These are phyloP conservation scores for Trichoderma sp. DNA, from an alignment of 2,329 filamentous ascomycete genomes.

Conservation along the genomic window DNA sequence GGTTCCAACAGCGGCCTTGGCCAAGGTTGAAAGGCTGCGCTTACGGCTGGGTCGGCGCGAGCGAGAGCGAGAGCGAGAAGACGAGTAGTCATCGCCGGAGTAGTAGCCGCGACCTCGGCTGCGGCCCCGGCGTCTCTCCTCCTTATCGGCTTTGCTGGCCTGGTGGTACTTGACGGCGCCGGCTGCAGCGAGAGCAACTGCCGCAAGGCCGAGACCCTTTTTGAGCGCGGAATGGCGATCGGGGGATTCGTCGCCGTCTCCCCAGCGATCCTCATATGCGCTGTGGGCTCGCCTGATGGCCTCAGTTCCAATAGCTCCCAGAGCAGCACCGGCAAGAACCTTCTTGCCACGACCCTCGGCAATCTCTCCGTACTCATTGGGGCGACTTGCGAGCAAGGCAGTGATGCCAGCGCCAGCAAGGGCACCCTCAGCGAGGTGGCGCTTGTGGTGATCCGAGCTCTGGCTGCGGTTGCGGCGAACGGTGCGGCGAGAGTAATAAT, in stretches of 20 bases:
- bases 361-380: constrained; percentile 49
- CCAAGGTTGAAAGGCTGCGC: constrained; percentile 47
- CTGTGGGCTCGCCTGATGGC: constrained; percentile 58
- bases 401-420: constrained; percentile 61
- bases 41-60: constrained; percentile 43
- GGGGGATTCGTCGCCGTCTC: constrained; percentile 39
- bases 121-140: constrained; percentile 56
- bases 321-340: constrained; percentile 58
- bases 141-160: constrained; percentile 57
- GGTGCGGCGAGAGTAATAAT: constrained; percentile 46
- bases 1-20: constrained; percentile 58
- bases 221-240: constrained; percentile 51
- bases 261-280: constrained; percentile 55
- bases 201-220: constrained; percentile 60
- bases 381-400: constrained; percentile 56
- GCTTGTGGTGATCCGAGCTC: constrained; percentile 48
- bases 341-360: constrained; percentile 54
- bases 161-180: constrained; percentile 65
- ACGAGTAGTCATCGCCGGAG: constrained; percentile 42
- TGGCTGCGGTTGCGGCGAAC: constrained; percentile 51
- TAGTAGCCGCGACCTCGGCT: constrained; percentile 46
- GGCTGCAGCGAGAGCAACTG: constrained; percentile 60
- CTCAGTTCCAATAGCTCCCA: constrained; percentile 62
- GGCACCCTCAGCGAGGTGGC: constrained; percentile 62
- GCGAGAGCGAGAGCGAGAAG: constrained; percentile 40